Evolutionary conservation across 768 basidiomycete genomes (phyloP).

Genomic region (Sporobolomyces pararoseus): DNA sequence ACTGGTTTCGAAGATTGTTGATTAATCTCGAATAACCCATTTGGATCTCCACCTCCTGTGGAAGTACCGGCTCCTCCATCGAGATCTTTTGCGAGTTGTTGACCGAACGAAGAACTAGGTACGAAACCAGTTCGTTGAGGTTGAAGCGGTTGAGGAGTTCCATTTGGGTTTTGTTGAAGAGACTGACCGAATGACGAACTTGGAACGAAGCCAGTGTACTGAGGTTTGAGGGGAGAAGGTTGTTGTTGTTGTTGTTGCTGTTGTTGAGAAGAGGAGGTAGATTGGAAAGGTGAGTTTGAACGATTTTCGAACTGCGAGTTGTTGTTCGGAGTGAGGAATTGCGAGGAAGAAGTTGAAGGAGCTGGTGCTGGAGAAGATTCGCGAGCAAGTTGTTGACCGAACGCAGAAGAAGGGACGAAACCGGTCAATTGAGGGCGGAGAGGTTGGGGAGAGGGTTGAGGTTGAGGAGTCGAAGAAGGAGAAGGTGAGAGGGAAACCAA

Average conservation of each 20-base stretch:
- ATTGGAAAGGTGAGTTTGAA: conserved; percentile 1
- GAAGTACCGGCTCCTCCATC: not conserved
- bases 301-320: too few species aligned
- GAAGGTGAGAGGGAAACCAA: conserved; percentile 15
- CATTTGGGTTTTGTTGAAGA: not conserved
- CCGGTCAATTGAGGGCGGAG: conserved; percentile 42
- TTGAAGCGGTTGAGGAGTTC: not conserved
- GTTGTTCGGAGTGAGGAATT: not conserved
- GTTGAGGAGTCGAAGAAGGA: conserved; percentile 14
- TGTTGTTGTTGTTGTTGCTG: too few species aligned
- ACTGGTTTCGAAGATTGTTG: not conserved
- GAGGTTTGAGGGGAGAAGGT: conserved; percentile 13
- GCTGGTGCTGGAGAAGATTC: conserved; percentile 8
- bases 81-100: conserved; percentile 10
- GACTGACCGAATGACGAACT: conserved; percentile 16
- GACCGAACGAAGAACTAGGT: conserved; percentile 15
- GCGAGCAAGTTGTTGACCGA: conserved; percentile 29
- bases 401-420: conserved; percentile 34
- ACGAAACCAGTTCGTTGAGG: conserved; percentile 27
- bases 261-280: not conserved
- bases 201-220: conserved; percentile 24
- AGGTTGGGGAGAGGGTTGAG: conserved; percentile 36
- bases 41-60: not conserved
- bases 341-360: not conserved
- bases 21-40: too few species aligned